Conservation (phyloP, 1,139 yeast genomes). For the Yamadazyma jaroonii region DNA sequence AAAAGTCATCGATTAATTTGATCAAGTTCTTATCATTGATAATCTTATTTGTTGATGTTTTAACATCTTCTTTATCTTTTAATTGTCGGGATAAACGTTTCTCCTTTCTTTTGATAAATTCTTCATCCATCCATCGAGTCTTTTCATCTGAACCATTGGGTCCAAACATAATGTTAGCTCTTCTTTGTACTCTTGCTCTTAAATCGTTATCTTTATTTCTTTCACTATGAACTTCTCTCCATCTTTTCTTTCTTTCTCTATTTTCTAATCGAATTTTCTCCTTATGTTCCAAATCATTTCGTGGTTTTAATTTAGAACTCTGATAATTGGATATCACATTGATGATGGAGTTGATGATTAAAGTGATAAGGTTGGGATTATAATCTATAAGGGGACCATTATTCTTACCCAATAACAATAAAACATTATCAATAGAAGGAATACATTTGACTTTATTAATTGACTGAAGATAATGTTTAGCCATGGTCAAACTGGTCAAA, state of each 20-base stretch:
- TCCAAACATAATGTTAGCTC: slow-evolving; percentile 72
- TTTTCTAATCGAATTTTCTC: slow-evolving; percentile 69
- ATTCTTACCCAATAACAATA: slow-evolving; percentile 13
- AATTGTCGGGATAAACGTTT: slow-evolving; percentile 48
- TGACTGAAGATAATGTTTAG: slow-evolving; percentile 32
- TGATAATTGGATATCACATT: slow-evolving; percentile 28
- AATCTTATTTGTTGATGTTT: slow-evolving; percentile 12
- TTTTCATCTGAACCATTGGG: slow-evolving; percentile 51
- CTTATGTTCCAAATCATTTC: slow-evolving; percentile 38
- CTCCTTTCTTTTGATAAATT: slow-evolving; percentile 62
- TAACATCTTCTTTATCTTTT: slow-evolving; percentile 12
- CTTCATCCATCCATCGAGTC: slow-evolving; percentile 72
- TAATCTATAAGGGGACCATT: slow-evolving; percentile 11
- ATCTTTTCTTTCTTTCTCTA: slow-evolving; percentile 81
- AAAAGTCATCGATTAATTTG: slow-evolving; percentile 32
- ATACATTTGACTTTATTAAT: slow-evolving; percentile 10
- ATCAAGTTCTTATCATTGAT: slow-evolving; percentile 14
- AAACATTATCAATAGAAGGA: slow-evolving; percentile 14
- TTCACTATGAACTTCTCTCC: slow-evolving; percentile 83
- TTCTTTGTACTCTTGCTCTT: slow-evolving; percentile 68
- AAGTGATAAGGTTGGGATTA: slow-evolving; percentile 20
- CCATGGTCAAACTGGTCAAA: slow-evolving; percentile 35
- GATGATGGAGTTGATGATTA: slow-evolving; percentile 30
- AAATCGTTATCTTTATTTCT: slow-evolving; percentile 87
- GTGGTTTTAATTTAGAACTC: slow-evolving; percentile 20